Evolutionary conservation across 306 rosid genomes (phyloP).

Genomic region (Rosa lucieae): DNA sequence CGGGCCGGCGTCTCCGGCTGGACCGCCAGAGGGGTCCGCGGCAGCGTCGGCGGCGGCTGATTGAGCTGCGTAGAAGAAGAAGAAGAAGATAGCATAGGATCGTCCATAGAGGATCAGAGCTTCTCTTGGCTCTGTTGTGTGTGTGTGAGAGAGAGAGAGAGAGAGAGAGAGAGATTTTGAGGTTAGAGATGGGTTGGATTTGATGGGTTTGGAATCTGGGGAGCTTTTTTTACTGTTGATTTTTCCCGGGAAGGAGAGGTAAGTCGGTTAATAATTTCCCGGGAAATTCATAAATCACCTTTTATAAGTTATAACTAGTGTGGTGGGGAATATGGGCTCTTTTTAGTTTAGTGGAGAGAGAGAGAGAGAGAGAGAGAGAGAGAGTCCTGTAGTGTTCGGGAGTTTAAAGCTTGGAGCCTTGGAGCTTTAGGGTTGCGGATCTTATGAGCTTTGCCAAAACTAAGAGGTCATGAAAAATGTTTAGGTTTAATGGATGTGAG

Average conservation of each 20-base stretch:
- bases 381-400: neutral
- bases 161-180: neutral
- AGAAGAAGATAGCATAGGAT: constrained; percentile 15
- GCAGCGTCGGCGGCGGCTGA: constrained; percentile 36
- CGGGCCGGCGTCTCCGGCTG: constrained; percentile 51
- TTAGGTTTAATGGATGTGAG: neutral
- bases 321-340: neutral
- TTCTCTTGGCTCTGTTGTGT: neutral
- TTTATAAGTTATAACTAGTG: neutral
- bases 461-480: neutral
- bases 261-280: constrained; percentile 43
- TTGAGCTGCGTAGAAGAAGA: constrained; percentile 39
- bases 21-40: constrained; percentile 30
- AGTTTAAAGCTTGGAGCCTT: neutral
- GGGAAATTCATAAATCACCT: constrained; percentile 31
- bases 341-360: neutral
- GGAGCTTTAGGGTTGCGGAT: neutral
- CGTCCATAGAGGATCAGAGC: constrained; percentile 53
- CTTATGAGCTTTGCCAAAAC: neutral
- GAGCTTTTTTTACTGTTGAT: constrained; percentile 9
- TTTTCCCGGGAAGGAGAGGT: constrained; percentile 37
- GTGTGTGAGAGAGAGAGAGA: neutral
- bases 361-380: neutral
- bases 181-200: constrained; percentile 4
- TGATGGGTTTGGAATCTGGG: constrained; percentile 7